Base-by-base conservation (phyloP, 1,284 basidiomycete species). In the Fomitopsis pinicola region DNA sequence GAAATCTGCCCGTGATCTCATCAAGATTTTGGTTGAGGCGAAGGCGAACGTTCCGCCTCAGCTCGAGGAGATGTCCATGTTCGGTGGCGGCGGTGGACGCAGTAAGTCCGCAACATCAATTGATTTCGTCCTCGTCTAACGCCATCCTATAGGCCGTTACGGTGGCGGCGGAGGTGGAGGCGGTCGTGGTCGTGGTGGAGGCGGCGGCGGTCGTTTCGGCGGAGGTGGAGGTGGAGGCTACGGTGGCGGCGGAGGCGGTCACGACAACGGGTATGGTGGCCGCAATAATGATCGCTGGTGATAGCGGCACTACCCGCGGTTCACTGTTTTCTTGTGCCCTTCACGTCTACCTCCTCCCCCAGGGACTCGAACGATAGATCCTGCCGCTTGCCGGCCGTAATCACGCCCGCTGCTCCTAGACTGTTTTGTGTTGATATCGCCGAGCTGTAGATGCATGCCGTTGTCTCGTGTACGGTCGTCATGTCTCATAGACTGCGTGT, bases 21-120 rank as follows among this genome's bases (percentile, higher is more conserved):
- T 98, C 61, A 82, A 78, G 66, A 98, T 99, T 68, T 79, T 99
- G 64, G 83, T 86, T 66, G 97, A 99, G 77, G 94, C 95, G 55
- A 96, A 96, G 74, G 89, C 95, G 38, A 81, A 84, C 56, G 82
- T 99, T 30, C 95, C 97, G 26, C 85, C 91, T 59, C 94, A 97
- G 74, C 82, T 99, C 2, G 91, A 95, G 74, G 93, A 98, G 78
- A 97, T 99, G 94, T 84, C 84, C 2, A 87, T 87, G 79, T 97
- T 89, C 74, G 87, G 92, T 61, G 91, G 92, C 53, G 85, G 91
- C 38, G 85, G 88, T 42, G 85, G 89, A 56, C 82, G 92, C 71
- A 83, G 90, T 90, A 68, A 55, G 72, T 69, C 3, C 12, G 14
- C 38, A 40, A 8, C 38, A 40, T 40, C 9, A 5, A n/a, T 44